Conservation (phyloP, 2,329 filamentous ascomycete species). For the Decorospora gaudefroyi region DNA sequence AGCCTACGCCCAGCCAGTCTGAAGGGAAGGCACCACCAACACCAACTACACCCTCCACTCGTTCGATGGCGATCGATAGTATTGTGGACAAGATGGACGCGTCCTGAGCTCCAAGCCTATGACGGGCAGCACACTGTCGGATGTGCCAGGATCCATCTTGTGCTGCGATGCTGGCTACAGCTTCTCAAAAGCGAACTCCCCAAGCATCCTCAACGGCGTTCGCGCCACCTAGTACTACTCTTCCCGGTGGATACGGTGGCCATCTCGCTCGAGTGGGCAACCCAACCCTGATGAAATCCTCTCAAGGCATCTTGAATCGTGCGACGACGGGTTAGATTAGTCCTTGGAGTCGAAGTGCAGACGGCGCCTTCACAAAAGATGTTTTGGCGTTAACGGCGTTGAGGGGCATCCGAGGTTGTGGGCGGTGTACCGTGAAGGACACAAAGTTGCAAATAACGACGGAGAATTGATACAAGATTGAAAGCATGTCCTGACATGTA, state of each 20-base stretch:
- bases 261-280: constrained; percentile 6
- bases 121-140: constrained; percentile 1
- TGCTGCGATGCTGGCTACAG: background rate
- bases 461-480: no score
- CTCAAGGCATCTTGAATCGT: background rate
- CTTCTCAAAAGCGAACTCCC: constrained; percentile 8
- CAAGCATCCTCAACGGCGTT: constrained; percentile 5
- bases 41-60: constrained; percentile 45
- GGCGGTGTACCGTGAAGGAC: constrained; percentile 4
- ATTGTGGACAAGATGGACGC: constrained; percentile 48
- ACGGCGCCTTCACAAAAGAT: constrained; percentile 16
- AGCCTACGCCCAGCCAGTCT: constrained; percentile 23
- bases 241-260: constrained; percentile 2
- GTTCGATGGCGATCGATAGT: constrained; percentile 48
- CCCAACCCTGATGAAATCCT: background rate
- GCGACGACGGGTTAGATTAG: background rate
- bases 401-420: constrained; percentile 3
- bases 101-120: constrained; percentile 26
- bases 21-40: constrained; percentile 44
- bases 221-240: constrained; percentile 3
- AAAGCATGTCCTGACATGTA: no score
- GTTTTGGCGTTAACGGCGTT: constrained; percentile 21
- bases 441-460: constrained; percentile 12
- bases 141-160: background rate
- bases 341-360: background rate